phyloP scores from a whole-genome alignment of 768 basidiomycete species.

The Kockovaella imperatae region DNA sequence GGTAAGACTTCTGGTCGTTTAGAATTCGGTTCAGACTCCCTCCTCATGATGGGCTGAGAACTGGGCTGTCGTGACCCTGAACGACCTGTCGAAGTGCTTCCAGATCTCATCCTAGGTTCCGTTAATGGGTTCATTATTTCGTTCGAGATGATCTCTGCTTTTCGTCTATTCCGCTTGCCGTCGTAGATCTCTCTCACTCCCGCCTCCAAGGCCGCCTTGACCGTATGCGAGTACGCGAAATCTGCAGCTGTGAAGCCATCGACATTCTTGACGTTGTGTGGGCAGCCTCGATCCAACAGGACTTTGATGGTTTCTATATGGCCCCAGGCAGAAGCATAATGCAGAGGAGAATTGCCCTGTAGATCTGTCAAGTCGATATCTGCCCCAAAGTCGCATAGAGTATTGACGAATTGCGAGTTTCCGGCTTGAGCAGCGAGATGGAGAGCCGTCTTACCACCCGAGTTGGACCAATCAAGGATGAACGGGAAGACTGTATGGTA shows the following conservation, averaged over 20 bases:
- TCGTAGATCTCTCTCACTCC: slow-evolving; percentile 24
- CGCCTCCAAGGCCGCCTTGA: slow-evolving; percentile 14
- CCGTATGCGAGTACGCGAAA: slow-evolving; percentile 68
- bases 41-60: not conserved
- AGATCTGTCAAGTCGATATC: slow-evolving; percentile 85
- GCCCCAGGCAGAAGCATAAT: slow-evolving; percentile 53
- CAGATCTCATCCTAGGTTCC: not conserved
- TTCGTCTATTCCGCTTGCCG: slow-evolving; percentile 10
- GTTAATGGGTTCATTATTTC: not conserved
- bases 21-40: not conserved
- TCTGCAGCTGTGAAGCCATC: slow-evolving; percentile 86
- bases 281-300: slow-evolving; percentile 81
- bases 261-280: slow-evolving; percentile 73
- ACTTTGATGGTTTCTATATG: slow-evolving; percentile 61
- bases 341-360: slow-evolving; percentile 83
- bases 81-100: not conserved
- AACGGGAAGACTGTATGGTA: slow-evolving; percentile 81
- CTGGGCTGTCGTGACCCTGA: not conserved
- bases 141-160: slow-evolving; percentile 1
- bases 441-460: slow-evolving; percentile 78
- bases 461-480: slow-evolving; percentile 86
- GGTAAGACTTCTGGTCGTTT: not conserved
- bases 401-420: slow-evolving; percentile 69
- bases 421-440: slow-evolving; percentile 83
- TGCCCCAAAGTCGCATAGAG: slow-evolving; percentile 75